These are phyloP conservation scores for Fusarium siculi DNA, from an alignment of 2,329 filamentous ascomycete species.

Conservation along the genomic window DNA sequence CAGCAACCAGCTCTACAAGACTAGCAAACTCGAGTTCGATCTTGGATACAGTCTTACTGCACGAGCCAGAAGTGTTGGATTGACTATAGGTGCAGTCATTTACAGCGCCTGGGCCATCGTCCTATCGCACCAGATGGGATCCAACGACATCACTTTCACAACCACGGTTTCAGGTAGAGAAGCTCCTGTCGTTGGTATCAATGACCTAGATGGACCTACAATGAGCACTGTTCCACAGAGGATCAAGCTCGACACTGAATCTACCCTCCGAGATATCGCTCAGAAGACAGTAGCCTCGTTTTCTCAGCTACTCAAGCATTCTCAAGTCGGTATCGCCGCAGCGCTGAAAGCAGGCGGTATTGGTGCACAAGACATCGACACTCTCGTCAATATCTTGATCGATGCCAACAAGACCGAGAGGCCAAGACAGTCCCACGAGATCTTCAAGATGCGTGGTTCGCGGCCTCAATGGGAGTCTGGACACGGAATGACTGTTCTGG, in stretches of 20 bases:
- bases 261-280: slow-evolving; percentile 39
- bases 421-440: rapidly evolving
- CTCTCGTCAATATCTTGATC: slow-evolving; percentile 28
- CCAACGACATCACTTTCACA: slow-evolving; percentile 22
- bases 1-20: neutral
- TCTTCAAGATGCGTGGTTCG: slow-evolving; percentile 1
- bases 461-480: slow-evolving; percentile 14
- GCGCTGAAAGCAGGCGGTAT: slow-evolving; percentile 1
- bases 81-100: slow-evolving; percentile 22
- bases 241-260: slow-evolving; percentile 25
- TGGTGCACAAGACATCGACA: slow-evolving; percentile 20
- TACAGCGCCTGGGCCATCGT: slow-evolving; percentile 34
- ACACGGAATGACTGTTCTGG: neutral
- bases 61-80: neutral
- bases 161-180: slow-evolving; percentile 32
- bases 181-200: slow-evolving; percentile 16
- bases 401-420: neutral
- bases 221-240: slow-evolving; percentile 38
- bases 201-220: slow-evolving; percentile 15
- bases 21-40: neutral
- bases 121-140: slow-evolving; percentile 2
- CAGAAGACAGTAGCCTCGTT: neutral
- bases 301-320: slow-evolving; percentile 30
- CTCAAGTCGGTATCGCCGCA: slow-evolving; percentile 39
- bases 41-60: neutral